These are phyloP conservation scores for Falciphora oryzae DNA, from an alignment of 2,329 filamentous ascomycete genomes.

Conservation along the genomic window DNA sequence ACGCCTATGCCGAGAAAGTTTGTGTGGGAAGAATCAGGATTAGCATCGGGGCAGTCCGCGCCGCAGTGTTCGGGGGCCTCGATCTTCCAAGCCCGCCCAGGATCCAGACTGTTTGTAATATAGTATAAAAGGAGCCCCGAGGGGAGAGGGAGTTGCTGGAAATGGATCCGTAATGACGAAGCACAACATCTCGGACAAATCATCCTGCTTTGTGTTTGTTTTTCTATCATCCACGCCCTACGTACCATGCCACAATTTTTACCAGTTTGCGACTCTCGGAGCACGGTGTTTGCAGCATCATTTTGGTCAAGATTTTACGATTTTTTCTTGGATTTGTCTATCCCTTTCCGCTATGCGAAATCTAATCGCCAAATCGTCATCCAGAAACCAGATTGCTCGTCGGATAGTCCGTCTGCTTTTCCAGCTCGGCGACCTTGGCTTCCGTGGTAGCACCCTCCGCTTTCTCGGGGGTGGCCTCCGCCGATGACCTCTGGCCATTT, in stretches of 20 bases:
- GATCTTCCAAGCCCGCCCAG: neutral
- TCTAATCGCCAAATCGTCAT: neutral
- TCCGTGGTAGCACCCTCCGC: neutral
- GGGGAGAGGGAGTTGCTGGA: neutral
- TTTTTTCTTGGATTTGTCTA: neutral
- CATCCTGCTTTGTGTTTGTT: no score
- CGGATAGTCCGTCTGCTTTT: constrained; percentile 14
- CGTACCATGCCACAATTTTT: no score
- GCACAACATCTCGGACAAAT: no score
- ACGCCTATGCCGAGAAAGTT: no score
- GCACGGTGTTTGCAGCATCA: no score
- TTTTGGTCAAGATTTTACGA: no score
- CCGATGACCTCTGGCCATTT: neutral
- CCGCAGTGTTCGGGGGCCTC: no score
- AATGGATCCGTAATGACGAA: neutral
- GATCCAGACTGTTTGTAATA: neutral
- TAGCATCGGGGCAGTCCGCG: no score
- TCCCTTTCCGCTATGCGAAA: neutral
- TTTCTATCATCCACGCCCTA: no score
- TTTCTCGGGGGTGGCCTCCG: neutral
- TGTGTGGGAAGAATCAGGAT: no score
- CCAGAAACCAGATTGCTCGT: constrained; percentile 16
- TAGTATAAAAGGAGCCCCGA: neutral
- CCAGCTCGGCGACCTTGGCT: constrained; percentile 9
- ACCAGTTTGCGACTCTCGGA: no score